phyloP scores from a whole-genome alignment of 768 basidiomycete genomes.

The Phlebiopsis gigantea region DNA sequence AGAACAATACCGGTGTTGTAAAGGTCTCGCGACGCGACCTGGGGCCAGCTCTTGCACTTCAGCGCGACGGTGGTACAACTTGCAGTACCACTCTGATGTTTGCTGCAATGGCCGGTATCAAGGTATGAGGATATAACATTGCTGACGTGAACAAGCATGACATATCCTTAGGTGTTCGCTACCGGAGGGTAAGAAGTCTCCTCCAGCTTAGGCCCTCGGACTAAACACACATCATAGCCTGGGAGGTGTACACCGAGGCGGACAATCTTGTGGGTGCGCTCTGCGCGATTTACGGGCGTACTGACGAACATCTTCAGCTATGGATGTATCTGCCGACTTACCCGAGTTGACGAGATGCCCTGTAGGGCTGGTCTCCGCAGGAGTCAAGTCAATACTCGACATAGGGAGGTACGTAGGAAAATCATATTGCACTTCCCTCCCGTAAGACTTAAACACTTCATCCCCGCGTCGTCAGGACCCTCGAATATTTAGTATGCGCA shows the following conservation, averaged over 20 bases:
- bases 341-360: constrained; percentile 85
- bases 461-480: constrained; percentile 43
- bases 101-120: constrained; percentile 80
- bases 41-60: constrained; percentile 62
- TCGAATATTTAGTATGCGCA: constrained; percentile 66
- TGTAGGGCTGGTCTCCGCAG: constrained; percentile 88
- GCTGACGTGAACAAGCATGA: not conserved
- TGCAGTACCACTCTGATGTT: constrained; percentile 72
- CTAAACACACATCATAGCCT: constrained; percentile 36
- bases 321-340: constrained; percentile 95
- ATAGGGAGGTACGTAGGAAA: constrained; percentile 76
- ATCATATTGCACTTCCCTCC: not conserved
- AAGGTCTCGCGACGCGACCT: constrained; percentile 83
- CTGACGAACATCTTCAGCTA: constrained; percentile 41
- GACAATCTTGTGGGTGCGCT: constrained; percentile 49
- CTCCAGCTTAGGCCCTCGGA: not conserved
- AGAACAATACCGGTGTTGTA: constrained; percentile 33
- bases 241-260: constrained; percentile 81
- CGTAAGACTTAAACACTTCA: not conserved
- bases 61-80: constrained; percentile 73
- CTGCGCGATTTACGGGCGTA: not conserved
- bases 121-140: constrained; percentile 36
- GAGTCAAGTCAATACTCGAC: constrained; percentile 92
- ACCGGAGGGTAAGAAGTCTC: constrained; percentile 74
- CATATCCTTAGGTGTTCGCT: constrained; percentile 60